phyloP scores from a whole-genome alignment of 2,329 filamentous ascomycete genomes.

The Paraphoma chrysanthemicola region DNA sequence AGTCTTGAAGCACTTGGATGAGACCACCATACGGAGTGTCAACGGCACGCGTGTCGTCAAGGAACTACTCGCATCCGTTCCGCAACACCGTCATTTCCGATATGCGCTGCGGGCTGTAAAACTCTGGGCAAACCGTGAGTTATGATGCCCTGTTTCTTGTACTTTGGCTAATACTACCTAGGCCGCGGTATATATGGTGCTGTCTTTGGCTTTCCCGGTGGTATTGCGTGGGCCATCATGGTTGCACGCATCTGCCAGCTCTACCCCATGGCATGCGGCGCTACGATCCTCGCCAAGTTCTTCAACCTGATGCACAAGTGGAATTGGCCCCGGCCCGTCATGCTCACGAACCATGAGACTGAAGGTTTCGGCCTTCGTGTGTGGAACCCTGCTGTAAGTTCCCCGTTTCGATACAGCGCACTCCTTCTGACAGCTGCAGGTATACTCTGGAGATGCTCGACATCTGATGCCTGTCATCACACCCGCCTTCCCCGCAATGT shows the following conservation, averaged over 20 bases:
- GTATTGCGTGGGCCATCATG: slow-evolving; percentile 98
- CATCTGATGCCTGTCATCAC: slow-evolving; percentile 99
- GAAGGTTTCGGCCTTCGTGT: slow-evolving; percentile 81
- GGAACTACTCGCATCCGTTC: slow-evolving; percentile 87
- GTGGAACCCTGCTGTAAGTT: slow-evolving; percentile 86
- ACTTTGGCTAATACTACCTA: slow-evolving; percentile 29
- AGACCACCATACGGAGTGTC: slow-evolving; percentile 84
- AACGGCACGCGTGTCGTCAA: slow-evolving; percentile 96
- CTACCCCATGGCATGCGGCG: slow-evolving; percentile 89
- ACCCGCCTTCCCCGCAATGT: slow-evolving; percentile 97
- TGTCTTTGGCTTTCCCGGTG: slow-evolving; percentile 94
- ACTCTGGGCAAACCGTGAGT: slow-evolving; percentile 83
- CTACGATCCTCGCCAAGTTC: slow-evolving; percentile 90
- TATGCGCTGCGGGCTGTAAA: slow-evolving; percentile 91
- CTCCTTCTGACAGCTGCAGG: slow-evolving; percentile 51
- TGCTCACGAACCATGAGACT: slow-evolving; percentile 86
- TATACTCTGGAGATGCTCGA: slow-evolving; percentile 80
- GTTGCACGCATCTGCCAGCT: slow-evolving; percentile 95
- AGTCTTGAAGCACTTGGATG: slow-evolving; percentile 83
- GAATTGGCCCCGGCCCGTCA: slow-evolving; percentile 93
- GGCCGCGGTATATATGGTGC: slow-evolving; percentile 91
- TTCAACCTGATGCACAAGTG: slow-evolving; percentile 90
- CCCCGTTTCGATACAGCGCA: neutral
- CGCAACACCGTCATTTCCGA: slow-evolving; percentile 87
- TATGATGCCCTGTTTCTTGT: too few species aligned